Conservation (phyloP, 495 filamentous ascomycete species). For the Trichocladium uniseriatum region DNA sequence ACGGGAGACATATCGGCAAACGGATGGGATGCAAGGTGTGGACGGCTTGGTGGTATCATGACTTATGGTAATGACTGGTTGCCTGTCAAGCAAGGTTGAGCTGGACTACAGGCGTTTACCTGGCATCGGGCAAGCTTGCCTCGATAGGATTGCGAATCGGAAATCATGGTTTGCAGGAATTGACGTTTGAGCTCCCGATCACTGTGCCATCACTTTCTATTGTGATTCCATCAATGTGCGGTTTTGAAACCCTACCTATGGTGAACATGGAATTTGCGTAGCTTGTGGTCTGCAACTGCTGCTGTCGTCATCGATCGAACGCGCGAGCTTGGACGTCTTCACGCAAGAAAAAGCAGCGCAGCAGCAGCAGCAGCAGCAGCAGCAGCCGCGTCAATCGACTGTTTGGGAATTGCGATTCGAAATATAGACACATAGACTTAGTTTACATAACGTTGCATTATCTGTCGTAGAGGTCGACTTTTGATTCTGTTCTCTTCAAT, state of each 20-base stretch:
- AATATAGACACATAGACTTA: too few species aligned
- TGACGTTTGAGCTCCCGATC: conserved; percentile 7
- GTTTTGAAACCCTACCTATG: neutral
- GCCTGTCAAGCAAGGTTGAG: conserved; percentile 25
- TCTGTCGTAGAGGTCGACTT: too few species aligned
- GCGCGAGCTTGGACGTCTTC: too few species aligned
- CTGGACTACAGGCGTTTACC: conserved; percentile 16
- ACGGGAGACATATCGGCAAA: conserved; percentile 8
- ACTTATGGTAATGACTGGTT: conserved; percentile 22
- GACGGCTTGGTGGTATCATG: conserved; percentile 18
- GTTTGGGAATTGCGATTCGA: too few species aligned
- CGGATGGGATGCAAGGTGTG: conserved; percentile 9
- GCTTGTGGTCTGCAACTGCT: neutral
- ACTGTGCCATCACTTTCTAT: neutral
- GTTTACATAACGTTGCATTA: too few species aligned
- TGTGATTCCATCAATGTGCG: neutral
- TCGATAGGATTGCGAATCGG: conserved; percentile 17
- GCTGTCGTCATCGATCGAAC: neutral
- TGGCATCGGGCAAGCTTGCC: conserved; percentile 17
- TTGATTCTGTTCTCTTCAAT: too few species aligned
- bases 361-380: too few species aligned
- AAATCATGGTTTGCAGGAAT: conserved; percentile 18
- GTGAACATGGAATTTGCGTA: neutral
- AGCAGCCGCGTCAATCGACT: too few species aligned
- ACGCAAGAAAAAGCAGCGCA: too few species aligned